phyloP scores from a whole-genome alignment of 345 rosid species.

The Camelina laxa region DNA sequence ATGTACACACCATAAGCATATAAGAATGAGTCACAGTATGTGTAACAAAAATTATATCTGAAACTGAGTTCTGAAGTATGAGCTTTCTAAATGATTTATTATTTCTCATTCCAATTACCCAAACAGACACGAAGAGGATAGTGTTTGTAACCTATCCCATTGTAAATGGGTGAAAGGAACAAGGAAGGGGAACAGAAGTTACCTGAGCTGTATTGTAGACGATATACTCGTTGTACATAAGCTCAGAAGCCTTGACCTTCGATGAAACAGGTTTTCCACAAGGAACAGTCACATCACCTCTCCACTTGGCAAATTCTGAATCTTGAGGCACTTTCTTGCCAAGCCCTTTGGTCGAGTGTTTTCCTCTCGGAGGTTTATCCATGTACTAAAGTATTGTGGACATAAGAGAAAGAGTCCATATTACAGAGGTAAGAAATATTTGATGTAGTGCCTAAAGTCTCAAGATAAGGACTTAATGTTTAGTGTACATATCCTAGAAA shows the following conservation, averaged over 20 bases:
- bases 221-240: slow-evolving; percentile 93
- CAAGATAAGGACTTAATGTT: background rate
- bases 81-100: background rate
- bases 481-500: background rate
- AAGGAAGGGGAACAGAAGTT: slow-evolving; percentile 41
- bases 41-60: background rate
- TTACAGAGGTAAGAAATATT: background rate
- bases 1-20: slow-evolving; percentile 16
- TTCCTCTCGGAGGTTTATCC: slow-evolving; percentile 89
- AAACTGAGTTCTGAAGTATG: background rate
- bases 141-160: background rate
- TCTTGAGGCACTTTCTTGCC: slow-evolving; percentile 82
- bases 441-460: slow-evolving; percentile 1
- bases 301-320: slow-evolving; percentile 83
- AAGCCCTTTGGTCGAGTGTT: slow-evolving; percentile 94
- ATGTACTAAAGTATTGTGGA: slow-evolving; percentile 52
- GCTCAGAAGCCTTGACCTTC: slow-evolving; percentile 73
- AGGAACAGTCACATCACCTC: slow-evolving; percentile 80
- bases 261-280: slow-evolving; percentile 92
- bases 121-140: background rate
- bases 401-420: slow-evolving; percentile 4
- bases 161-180: background rate
- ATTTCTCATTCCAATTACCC: slow-evolving; percentile 7
- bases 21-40: background rate
- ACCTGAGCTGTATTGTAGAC: slow-evolving; percentile 88